Percentiles rank a stretch among this genome's conserved stretches.
phyloP scores from a whole-genome alignment of 106 monocot species.

The Dendrobium officinale region DNA sequence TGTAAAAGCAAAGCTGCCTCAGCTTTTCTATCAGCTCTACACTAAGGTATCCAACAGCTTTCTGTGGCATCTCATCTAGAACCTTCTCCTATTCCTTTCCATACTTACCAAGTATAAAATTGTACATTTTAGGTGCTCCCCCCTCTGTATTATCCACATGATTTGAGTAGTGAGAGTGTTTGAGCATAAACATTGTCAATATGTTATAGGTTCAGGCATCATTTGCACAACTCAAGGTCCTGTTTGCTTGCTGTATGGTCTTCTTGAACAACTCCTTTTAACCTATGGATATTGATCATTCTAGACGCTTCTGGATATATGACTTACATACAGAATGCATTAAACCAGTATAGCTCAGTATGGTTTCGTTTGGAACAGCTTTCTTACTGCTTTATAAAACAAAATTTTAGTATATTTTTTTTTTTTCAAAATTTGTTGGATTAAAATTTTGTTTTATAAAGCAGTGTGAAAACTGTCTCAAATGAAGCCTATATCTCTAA shows the following conservation, averaged over 20 bases:
- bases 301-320: neutral
- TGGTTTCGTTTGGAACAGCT: no score
- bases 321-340: neutral
- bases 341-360: neutral
- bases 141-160: neutral
- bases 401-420: no score
- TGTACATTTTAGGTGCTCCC: no score
- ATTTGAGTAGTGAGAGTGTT: neutral
- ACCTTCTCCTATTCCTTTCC: no score
- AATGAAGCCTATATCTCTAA: no score
- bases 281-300: neutral
- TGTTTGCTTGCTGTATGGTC: neutral
- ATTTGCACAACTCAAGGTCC: neutral
- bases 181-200: neutral
- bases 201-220: neutral
- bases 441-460: no score
- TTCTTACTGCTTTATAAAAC: no score
- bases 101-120: no score
- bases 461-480: no score
- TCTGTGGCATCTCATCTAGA: neutral
- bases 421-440: no score
- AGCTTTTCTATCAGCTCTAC: no score
- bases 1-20: neutral
- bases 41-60: slow-evolving; percentile 1
- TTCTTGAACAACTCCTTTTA: neutral